Base-by-base conservation (phyloP, 495 filamentous ascomycete species). In the Penicillium antarcticum region DNA sequence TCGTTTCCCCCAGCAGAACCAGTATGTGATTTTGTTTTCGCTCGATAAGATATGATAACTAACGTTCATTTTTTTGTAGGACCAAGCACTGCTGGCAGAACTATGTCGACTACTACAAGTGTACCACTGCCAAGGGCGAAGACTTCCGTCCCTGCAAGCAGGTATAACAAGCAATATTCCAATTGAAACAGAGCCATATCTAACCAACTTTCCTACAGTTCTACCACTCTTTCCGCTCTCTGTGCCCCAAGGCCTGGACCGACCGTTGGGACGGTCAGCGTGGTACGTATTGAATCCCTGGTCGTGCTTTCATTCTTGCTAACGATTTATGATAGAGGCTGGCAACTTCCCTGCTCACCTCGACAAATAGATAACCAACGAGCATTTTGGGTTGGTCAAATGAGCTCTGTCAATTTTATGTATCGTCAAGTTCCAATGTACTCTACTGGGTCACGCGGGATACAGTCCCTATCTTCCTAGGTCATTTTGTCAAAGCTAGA, bases 51-150 rank as follows among this genome's bases (percentile, higher is more conserved):
- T 10, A 9, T 40, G 37, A 36, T 37, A 8, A 35, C 46, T 61
- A 62, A 63, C 42, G 4, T 46, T 14, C n/a, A 43, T 48, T 36
- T 14, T 7, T 11, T 40, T 24, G 26, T 45, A 83, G 80, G 70
- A 87, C 84, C 68, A 87, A 88, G 77, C 84, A 88, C 73, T 97
- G 90, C 88, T 96, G 92, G 92, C 92, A 96, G 67, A 94, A 98
- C 81, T 99, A 99, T 76, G 95, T 99, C 80, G 95, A 99, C 76
- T 97, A 99, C 82, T 86, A 99, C 85, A 99, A 97, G 82, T 99
- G 95, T 78, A 87, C 95, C 72, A 76, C 87, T 69, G 92, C 92
- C 71, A 97, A 97, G 83, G 95, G 95, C 72, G 95, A 99, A 78
- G 95, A 97, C 69, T 99, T 97, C 73, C 83, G 87, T 55, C 95